A percentile compares a stretch with the other conserved stretches of the same genome.
Evolutionary conservation across 495 filamentous ascomycete species (phyloP).

Genomic region (Lasiosphaeris hirsuta): DNA sequence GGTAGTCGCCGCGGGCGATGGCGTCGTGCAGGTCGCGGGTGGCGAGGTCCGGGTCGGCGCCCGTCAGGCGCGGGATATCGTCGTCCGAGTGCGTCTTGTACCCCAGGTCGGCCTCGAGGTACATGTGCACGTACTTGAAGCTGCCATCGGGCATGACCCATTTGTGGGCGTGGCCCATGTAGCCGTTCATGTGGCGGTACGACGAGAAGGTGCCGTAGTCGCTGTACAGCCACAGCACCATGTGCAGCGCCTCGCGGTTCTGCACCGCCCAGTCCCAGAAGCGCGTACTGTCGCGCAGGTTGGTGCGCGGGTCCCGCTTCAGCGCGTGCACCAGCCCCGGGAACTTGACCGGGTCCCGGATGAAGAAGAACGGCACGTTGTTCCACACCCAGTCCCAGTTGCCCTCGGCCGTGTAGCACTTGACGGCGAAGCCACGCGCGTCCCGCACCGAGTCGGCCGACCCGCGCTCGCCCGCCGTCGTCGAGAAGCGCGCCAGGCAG

Average conservation of each 20-base stretch:
- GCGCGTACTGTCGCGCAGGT: constrained; percentile 58
- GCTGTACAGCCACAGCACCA: constrained; percentile 76
- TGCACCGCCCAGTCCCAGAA: constrained; percentile 62
- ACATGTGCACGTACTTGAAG: constrained; percentile 78
- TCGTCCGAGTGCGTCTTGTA: constrained; percentile 86
- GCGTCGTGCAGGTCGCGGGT: constrained; percentile 77
- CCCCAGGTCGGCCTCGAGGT: constrained; percentile 71
- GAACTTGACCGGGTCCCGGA: constrained; percentile 70
- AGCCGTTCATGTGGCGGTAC: constrained; percentile 87
- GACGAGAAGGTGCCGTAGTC: constrained; percentile 78
- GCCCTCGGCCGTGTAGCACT: constrained; percentile 65
- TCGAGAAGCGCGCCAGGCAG: constrained; percentile 78
- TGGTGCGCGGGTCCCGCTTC: constrained; percentile 80
- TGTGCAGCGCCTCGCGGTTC: constrained; percentile 74
- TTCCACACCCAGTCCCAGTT: constrained; percentile 64
- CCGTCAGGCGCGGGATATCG: constrained; percentile 76
- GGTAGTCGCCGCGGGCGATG: constrained; percentile 70
- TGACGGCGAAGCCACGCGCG: constrained; percentile 80
- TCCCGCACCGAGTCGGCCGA: constrained; percentile 79
- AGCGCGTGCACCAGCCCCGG: constrained; percentile 74
- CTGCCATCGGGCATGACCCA: constrained; percentile 68
- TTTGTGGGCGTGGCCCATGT: constrained; percentile 81
- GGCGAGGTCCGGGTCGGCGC: constrained; percentile 85
- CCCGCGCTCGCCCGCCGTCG: constrained; percentile 72
- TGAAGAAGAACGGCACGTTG: constrained; percentile 67